A percentile compares a stretch with the other conserved stretches of the same genome.
Conservation (phyloP, 106 monocot genomes). For the Acanthochlamys bracteata region DNA sequence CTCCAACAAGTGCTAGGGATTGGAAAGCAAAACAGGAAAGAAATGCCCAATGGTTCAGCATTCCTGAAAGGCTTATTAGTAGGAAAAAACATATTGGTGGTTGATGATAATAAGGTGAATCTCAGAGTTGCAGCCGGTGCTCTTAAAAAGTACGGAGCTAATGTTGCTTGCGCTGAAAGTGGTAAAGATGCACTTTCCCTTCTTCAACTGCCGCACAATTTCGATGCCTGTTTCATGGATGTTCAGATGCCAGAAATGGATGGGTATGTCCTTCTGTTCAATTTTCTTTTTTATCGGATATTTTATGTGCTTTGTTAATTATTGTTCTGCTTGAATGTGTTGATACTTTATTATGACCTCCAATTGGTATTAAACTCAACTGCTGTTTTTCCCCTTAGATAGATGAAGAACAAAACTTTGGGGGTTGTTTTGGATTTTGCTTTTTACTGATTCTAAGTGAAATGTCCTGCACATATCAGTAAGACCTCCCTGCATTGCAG, state of each 20-base stretch:
- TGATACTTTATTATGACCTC: no score
- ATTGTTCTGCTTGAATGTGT: no score
- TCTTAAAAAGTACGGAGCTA: constrained; percentile 82
- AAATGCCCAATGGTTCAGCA: constrained; percentile 30
- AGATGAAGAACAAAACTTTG: no score
- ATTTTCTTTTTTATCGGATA: neutral
- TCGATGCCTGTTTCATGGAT: constrained; percentile 98
- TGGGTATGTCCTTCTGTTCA: constrained; percentile 44
- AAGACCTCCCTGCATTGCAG: no score
- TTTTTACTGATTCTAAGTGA: no score
- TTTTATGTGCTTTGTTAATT: neutral
- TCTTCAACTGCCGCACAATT: constrained; percentile 68
- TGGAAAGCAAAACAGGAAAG: constrained; percentile 26
- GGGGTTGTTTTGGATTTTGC: no score
- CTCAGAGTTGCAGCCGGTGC: constrained; percentile 83
- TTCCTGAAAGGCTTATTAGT: constrained; percentile 44
- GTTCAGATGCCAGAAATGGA: constrained; percentile 99
- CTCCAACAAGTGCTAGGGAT: constrained; percentile 60
- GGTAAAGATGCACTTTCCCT: constrained; percentile 82
- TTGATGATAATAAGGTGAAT: constrained; percentile 95
- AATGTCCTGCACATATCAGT: no score
- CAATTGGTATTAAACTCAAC: no score
- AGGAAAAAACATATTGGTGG: constrained; percentile 90
- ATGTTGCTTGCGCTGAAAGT: constrained; percentile 81
- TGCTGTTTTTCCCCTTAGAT: no score